phyloP scores from a whole-genome alignment of 371 early-diverging fungal genomes.

The Blyttiomyces sp. region DNA sequence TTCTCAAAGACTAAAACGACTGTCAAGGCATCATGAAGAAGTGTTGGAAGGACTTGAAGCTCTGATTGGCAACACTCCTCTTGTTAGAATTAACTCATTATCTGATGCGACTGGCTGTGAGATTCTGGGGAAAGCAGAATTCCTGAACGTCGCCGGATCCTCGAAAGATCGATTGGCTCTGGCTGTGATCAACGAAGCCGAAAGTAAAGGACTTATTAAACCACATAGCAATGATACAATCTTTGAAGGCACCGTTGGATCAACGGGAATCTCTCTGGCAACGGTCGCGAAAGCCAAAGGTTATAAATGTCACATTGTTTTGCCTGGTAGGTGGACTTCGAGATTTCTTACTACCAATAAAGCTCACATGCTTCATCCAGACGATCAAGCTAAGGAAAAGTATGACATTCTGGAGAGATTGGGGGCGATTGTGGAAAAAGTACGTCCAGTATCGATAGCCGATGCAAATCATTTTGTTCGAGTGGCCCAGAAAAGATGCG shows the following conservation, averaged over 20 bases:
- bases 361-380: constrained; percentile 19
- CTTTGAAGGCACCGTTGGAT: constrained; percentile 89
- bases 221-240: constrained; percentile 72
- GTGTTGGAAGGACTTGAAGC: neutral
- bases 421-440: constrained; percentile 89
- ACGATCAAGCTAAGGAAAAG: constrained; percentile 90
- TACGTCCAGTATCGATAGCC: constrained; percentile 88
- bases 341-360: neutral
- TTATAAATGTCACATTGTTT: constrained; percentile 87
- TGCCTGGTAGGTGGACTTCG: constrained; percentile 69
- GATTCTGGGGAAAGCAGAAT: constrained; percentile 75
- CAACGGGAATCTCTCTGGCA: constrained; percentile 40
- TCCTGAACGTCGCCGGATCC: constrained; percentile 90
- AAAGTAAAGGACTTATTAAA: constrained; percentile 51
- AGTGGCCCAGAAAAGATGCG: constrained; percentile 73
- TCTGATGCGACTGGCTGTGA: constrained; percentile 88
- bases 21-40: too few relatives aligned
- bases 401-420: constrained; percentile 75
- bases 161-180: constrained; percentile 90
- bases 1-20: too few relatives aligned
- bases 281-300: constrained; percentile 82
- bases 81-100: constrained; percentile 79
- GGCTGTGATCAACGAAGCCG: constrained; percentile 78
- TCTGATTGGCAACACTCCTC: constrained; percentile 58
- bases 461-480: constrained; percentile 91